A percentile compares a stretch with the other conserved stretches of the same genome.
phyloP scores from a whole-genome alignment of 176 grass and related monocot genomes.

The Phoenix roebelenii region DNA sequence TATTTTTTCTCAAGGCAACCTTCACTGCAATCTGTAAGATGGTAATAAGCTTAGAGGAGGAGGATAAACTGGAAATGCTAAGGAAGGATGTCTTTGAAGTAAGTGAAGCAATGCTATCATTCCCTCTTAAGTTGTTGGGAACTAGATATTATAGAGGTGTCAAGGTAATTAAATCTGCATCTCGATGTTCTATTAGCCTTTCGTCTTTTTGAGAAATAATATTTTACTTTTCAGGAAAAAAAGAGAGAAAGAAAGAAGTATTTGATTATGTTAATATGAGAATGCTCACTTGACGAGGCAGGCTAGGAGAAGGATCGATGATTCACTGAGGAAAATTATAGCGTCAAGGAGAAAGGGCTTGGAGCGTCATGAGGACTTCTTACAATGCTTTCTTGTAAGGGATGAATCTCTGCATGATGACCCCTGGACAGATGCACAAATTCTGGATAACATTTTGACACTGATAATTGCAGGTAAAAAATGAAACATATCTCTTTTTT shows the following conservation, averaged over 20 bases:
- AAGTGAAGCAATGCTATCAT: slow-evolving; percentile 67
- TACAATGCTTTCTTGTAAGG: slow-evolving; percentile 45
- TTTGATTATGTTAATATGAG: too few species aligned
- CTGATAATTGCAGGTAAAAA: slow-evolving; percentile 75
- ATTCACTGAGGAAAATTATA: slow-evolving; percentile 39
- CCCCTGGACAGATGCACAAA: slow-evolving; percentile 50
- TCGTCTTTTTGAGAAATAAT: too few species aligned
- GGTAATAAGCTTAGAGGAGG: slow-evolving; percentile 41
- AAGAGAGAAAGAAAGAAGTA: too few species aligned
- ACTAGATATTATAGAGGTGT: slow-evolving; percentile 62
- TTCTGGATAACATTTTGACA: slow-evolving; percentile 79
- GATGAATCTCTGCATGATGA: slow-evolving; percentile 20
- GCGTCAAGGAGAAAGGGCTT: slow-evolving; percentile 13
- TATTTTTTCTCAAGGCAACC: slow-evolving; percentile 26
- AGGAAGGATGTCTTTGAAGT: slow-evolving; percentile 53
- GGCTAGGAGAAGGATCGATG: slow-evolving; percentile 70
- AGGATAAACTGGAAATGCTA: slow-evolving; percentile 21
- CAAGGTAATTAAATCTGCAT: slow-evolving; percentile 20
- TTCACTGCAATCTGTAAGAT: slow-evolving; percentile 80
- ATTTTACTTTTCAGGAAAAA: too few species aligned
- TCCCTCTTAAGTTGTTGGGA: slow-evolving; percentile 55
- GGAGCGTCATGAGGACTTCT: slow-evolving; percentile 39
- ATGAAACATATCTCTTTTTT: too few species aligned
- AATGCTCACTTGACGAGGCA: slow-evolving; percentile 1
- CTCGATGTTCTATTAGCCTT: too few species aligned